Conservation (phyloP, 2,329 filamentous ascomycete genomes). For the Blastomyces percursus region DNA sequence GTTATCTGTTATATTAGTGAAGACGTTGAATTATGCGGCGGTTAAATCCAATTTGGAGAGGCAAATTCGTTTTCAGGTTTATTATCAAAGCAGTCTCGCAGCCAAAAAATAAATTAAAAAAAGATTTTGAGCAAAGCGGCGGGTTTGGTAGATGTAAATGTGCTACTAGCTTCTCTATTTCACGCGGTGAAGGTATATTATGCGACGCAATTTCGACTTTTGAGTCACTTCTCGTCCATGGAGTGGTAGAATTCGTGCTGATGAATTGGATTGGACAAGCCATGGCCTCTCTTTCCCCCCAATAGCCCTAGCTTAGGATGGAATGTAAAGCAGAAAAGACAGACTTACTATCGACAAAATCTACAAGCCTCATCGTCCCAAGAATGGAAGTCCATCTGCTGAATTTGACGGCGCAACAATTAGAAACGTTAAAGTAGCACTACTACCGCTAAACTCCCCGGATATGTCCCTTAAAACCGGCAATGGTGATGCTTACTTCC, state of each 20-base stretch:
- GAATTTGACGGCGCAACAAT: not conserved
- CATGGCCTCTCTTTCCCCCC: too few species aligned
- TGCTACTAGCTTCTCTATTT: not conserved
- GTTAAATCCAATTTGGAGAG: not conserved
- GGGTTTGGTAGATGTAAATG: not conserved
- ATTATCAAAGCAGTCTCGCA: too few species aligned
- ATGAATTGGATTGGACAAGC: not conserved
- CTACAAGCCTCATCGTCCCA: not conserved
- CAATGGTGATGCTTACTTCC: not conserved
- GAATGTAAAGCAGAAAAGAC: too few species aligned
- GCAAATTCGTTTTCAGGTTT: too few species aligned
- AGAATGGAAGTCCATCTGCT: too few species aligned
- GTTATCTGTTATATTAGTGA: not conserved
- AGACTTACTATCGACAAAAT: too few species aligned
- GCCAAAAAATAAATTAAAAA: too few species aligned
- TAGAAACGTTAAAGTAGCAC: not conserved
- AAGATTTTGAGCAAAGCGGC: not conserved
- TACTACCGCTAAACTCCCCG: not conserved
- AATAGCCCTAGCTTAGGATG: too few species aligned
- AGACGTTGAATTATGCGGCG: not conserved
- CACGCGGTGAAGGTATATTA: not conserved
- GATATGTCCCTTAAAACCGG: not conserved
- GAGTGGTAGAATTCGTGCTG: not conserved
- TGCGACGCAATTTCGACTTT: not conserved
- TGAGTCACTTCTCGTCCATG: not conserved